Evolutionary conservation across 2,329 filamentous ascomycete genomes (phyloP).

Genomic region (Colletotrichum lentis): DNA sequence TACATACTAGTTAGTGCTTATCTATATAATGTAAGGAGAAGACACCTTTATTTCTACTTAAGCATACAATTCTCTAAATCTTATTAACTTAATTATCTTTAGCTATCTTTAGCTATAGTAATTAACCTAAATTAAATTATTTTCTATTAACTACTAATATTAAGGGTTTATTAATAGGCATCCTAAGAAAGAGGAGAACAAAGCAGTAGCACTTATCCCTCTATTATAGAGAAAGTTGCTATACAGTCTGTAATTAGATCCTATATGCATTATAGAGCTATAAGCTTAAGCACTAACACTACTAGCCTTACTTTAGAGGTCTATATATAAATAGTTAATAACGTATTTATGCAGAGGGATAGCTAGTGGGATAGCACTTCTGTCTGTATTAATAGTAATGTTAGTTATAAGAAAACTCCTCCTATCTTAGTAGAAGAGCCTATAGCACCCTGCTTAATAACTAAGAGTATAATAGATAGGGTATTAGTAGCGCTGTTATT

Average conservation of each 20-base stretch:
- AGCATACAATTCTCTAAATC: background rate
- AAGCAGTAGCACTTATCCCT: background rate
- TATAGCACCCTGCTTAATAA: background rate
- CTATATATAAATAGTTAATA: background rate
- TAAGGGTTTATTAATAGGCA: background rate
- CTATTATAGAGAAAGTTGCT: background rate
- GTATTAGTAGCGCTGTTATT: background rate
- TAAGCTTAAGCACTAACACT: constrained; percentile 1
- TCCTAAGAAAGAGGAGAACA: background rate
- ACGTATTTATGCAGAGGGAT: background rate
- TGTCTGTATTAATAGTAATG: background rate
- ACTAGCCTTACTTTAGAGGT: background rate
- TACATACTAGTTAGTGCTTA: background rate
- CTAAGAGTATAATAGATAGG: background rate
- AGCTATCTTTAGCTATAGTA: background rate
- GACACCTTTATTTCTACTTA: constrained; percentile 1
- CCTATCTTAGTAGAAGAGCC: background rate
- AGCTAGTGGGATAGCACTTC: too few species aligned
- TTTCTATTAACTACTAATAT: background rate
- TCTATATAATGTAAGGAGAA: constrained; percentile 9
- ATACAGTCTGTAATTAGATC: background rate
- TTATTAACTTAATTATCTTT: background rate
- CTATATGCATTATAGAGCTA: background rate
- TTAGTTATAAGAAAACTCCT: background rate
- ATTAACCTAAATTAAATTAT: background rate